Evolutionary conservation across 345 rosid genomes (phyloP).

Genomic region (Bruguiera parviflora): DNA sequence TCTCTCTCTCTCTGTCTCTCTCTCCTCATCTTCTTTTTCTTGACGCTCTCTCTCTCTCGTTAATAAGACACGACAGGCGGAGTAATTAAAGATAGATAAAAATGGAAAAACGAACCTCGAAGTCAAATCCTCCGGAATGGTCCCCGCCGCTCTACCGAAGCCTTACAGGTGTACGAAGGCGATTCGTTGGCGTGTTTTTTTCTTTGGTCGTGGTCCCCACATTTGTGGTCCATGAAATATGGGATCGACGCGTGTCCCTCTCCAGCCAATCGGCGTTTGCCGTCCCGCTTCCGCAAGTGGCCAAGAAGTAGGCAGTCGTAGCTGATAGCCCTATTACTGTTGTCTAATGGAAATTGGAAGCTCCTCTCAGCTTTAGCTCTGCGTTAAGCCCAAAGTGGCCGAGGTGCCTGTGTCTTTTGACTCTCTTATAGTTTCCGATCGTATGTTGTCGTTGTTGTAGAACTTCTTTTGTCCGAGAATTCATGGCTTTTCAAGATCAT

Average conservation of each 20-base stretch:
- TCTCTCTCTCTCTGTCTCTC: no score
- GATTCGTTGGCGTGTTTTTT: neutral
- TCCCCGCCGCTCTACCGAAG: neutral
- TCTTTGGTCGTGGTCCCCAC: neutral
- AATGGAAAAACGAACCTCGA: neutral
- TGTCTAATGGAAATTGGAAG: neutral
- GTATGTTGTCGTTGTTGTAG: no score
- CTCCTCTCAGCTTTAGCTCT: neutral
- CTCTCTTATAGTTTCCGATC: no score
- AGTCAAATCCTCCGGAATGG: slow-evolving; percentile 9
- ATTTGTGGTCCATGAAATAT: slow-evolving; percentile 24
- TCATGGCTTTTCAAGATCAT: slow-evolving; percentile 34
- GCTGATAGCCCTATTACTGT: neutral
- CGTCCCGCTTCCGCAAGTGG: slow-evolving; percentile 14
- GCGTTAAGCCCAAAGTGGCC: neutral
- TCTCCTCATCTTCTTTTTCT: no score
- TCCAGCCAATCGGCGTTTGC: neutral
- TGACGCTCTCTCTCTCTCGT: no score
- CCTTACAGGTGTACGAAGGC: neutral
- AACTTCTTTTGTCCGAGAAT: neutral
- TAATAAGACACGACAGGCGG: neutral
- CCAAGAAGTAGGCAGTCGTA: neutral
- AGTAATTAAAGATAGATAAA: neutral
- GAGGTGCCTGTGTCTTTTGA: no score
- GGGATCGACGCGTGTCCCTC: slow-evolving; percentile 9